Base-by-base conservation (phyloP, 345 rosid genomes). In the Cochlearia excelsa region DNA sequence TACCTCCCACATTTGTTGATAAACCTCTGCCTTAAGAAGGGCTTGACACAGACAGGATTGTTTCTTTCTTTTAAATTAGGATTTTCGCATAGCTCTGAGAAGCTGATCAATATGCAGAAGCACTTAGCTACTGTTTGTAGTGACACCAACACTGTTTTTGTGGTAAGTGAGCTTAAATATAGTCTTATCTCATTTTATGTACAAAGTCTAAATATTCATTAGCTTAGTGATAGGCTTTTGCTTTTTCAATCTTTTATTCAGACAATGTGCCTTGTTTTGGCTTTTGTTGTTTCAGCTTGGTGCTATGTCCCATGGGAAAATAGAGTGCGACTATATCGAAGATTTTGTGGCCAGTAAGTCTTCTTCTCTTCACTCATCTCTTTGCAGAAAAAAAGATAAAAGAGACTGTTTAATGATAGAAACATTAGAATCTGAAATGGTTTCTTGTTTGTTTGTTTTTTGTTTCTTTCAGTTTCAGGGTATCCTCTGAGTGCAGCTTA, bases 271-370 rank as follows among this genome's bases (percentile, higher is more conserved):
- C 44, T 55, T 41, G 10, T 35, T 23, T 29, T 44, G 23, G 30
- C 11, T 46, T 10, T 27, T 10, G 30, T 41, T 35, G 31, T 54
- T 62, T 54, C 78, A 86, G 94, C 81, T 86, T 61, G 95, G 98
- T 57, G 93, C 96, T 2, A 86, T 92, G 98, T 80, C 97, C 7
- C 97, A 92, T 30, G 97, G 97, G 45, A 87, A 82, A 63, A 80
- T 87, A 38, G 72, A 78, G 1, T 64, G 71, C 0, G 85, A 84
- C 9, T 84, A 87, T 43, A 70, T 78, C 0, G 89, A 87, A 29
- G 89, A 87, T 69, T 73, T 72, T 56, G 74, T 87, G 48, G 75
- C 95, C 4, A 73, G 95, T 87, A 73, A 75, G 81, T 61, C 11
- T 35, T 59, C 54, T 59, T 49, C 51, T 16, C 29, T 62, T 37